Base-by-base conservation (phyloP, 129 eudicot genomes). In the Saussurea involucrata region DNA sequence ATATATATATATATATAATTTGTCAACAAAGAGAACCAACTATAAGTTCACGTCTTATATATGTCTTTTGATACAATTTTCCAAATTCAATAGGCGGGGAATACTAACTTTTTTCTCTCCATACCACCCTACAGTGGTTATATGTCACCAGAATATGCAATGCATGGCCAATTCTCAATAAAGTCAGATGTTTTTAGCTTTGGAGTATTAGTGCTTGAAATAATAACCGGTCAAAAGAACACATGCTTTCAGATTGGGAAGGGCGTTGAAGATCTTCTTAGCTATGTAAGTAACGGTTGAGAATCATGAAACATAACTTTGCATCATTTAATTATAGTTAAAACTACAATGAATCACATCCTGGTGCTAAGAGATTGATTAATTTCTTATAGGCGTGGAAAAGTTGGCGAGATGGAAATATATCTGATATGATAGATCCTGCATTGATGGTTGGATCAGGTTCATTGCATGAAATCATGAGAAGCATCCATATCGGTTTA, bases 121-220 rank as follows among this genome's bases (percentile, higher is more conserved):
- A 49, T 15, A 49, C 21, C 8, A 49, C 21, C 58, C 58, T 60
- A 53, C 61, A 81, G 85, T 70, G 85, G 85, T 8, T 81, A 81
- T 36, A 81, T 81, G 85, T 32, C 85, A n/a, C 85, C 85, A 4
- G 81, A 81, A 40, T 81, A 75, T 69, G 77, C 44, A 75, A 37
- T 44, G 74, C 63, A 72, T 13, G 85, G 81, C 24, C 76, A 69
- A 24, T 66, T 68, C 24, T 81, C 81, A 0, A 46, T 53, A 13
- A 81, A 81, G 64, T 75, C 81, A 0, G 85, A 81, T 71, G 75
- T 81, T 3, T 81, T 53, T 29, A 82, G 82, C 71, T 71, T 57
- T 33, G 81, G 85, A 21, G 78, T 82, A 13, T 40, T 82, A 60
- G 31, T 82, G 15, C 46, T 82, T 11, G 49, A 69, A 71, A 63